phyloP scores from a whole-genome alignment of 1,139 yeast genomes.

The Suhomyces anneliseae region DNA sequence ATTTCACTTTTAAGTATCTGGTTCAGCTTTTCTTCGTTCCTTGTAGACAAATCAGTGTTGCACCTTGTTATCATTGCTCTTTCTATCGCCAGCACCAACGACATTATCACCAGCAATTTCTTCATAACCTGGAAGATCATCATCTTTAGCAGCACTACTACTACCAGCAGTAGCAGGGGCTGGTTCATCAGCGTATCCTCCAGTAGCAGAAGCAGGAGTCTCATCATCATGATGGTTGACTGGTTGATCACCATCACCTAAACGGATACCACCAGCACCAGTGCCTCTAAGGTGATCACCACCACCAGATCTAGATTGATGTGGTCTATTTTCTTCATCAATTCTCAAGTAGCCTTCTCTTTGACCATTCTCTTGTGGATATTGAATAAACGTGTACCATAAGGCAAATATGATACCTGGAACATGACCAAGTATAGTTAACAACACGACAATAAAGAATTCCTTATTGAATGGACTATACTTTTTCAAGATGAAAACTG shows the following conservation, averaged over 20 bases:
- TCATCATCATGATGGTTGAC: neutral
- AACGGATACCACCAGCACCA: neutral
- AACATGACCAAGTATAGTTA: slow-evolving; percentile 40
- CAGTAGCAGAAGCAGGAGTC: slow-evolving; percentile 4
- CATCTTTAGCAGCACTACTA: slow-evolving; percentile 3
- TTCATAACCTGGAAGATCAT: slow-evolving; percentile 26
- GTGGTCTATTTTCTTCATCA: slow-evolving; percentile 15
- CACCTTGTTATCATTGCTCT: slow-evolving; percentile 31
- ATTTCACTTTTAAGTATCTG: too few relatives aligned
- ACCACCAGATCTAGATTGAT: neutral
- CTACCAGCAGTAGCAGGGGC: neutral
- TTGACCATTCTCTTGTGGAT: slow-evolving; percentile 1
- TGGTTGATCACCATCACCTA: neutral
- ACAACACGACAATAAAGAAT: slow-evolving; percentile 33
- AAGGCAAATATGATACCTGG: slow-evolving; percentile 39
- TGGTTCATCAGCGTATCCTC: slow-evolving; percentile 4
- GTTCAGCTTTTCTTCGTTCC: neutral
- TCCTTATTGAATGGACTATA: slow-evolving; percentile 35
- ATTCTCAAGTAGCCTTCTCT: slow-evolving; percentile 23
- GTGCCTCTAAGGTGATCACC: neutral
- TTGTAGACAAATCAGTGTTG: slow-evolving; percentile 20
- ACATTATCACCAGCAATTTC: slow-evolving; percentile 20
- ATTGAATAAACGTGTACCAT: slow-evolving; percentile 27
- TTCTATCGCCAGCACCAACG: slow-evolving; percentile 15
- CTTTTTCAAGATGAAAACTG: slow-evolving; percentile 32